Conservation (phyloP, 129 eudicot genomes). For the Flaveria ramosissima region DNA sequence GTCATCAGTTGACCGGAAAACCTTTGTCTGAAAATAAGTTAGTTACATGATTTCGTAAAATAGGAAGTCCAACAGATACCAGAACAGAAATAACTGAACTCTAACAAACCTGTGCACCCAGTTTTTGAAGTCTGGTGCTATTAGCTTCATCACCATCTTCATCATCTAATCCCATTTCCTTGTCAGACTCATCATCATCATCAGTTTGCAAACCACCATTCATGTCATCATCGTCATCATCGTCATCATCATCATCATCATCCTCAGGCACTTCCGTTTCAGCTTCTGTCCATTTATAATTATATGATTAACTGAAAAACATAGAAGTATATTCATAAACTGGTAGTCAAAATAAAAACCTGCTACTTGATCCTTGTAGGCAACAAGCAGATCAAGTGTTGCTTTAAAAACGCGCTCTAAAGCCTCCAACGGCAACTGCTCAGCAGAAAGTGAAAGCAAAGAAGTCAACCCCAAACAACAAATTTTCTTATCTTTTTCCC, state of each 20-base stretch:
- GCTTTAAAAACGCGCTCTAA: conserved; percentile 85
- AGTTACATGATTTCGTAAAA: background rate
- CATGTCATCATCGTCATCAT: conserved; percentile 71
- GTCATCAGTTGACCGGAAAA: conserved; percentile 63
- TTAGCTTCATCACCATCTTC: conserved; percentile 89
- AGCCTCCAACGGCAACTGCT: conserved; percentile 85
- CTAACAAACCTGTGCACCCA: conserved; percentile 76
- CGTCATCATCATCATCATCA: conserved; percentile 52
- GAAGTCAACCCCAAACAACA: conserved; percentile 93
- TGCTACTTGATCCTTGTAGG: conserved; percentile 88
- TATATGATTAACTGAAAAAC: background rate
- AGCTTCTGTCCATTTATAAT: conserved; percentile 44
- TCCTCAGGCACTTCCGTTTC: conserved; percentile 56
- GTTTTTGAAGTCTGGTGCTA: conserved; percentile 59
- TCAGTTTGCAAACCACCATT: conserved; percentile 61
- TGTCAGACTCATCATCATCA: conserved; percentile 76
- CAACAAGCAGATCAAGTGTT: conserved; percentile 79
- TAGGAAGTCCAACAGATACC: background rate
- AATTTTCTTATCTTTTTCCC: conserved; percentile 80
- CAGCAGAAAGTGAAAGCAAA: conserved; percentile 69
- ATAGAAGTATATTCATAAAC: background rate
- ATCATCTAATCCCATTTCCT: conserved; percentile 87
- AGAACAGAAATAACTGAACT: background rate
- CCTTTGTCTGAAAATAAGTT: conserved; percentile 59
- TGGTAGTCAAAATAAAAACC: conserved; percentile 44